phyloP scores from a whole-genome alignment of 169 alveolate genomes.

The Cyclospora cayetanensis region DNA sequence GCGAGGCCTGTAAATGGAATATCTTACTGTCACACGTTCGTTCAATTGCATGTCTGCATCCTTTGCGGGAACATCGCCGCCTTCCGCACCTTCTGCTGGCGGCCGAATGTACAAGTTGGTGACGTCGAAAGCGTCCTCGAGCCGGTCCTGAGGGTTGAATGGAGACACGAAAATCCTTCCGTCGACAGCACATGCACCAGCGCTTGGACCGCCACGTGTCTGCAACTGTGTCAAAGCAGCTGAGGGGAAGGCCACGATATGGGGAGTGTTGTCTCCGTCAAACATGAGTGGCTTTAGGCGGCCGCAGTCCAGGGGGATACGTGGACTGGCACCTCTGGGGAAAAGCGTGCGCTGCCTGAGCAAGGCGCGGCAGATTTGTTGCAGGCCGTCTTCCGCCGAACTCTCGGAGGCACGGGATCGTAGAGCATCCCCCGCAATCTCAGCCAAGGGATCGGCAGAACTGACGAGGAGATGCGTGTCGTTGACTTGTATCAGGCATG shows the following conservation, averaged over 20 bases:
- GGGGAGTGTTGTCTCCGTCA: conserved; percentile 39
- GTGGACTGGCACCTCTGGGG: conserved; percentile 65
- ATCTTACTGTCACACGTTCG: too few species aligned
- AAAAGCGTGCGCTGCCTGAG: conserved; percentile 64
- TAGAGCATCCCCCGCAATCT: conserved; percentile 59
- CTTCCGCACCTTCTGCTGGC: neutral
- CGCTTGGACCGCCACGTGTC: neutral
- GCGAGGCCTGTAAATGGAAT: too few species aligned
- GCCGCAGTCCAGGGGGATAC: conserved; percentile 52
- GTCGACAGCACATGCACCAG: conserved; percentile 52
- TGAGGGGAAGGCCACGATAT: conserved; percentile 61
- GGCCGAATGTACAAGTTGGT: conserved; percentile 27
- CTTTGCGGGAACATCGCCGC: neutral
- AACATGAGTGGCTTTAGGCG: conserved; percentile 59
- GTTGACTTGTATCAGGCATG: conserved; percentile 58
- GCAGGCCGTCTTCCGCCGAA: neutral
- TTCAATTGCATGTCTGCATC: too few species aligned
- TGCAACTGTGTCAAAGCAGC: conserved; percentile 36
- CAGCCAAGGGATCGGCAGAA: conserved; percentile 68
- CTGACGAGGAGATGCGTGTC: conserved; percentile 57
- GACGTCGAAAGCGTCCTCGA: neutral
- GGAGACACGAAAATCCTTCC: conserved; percentile 61
- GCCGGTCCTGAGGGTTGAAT: neutral
- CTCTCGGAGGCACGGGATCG: neutral
- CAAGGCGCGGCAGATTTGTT: conserved; percentile 48